Evolutionary conservation across 2,329 filamentous ascomycete genomes (phyloP), one percentile per base, ranked within the genome.

Genomic region (Neonectria faginata): DNA sequence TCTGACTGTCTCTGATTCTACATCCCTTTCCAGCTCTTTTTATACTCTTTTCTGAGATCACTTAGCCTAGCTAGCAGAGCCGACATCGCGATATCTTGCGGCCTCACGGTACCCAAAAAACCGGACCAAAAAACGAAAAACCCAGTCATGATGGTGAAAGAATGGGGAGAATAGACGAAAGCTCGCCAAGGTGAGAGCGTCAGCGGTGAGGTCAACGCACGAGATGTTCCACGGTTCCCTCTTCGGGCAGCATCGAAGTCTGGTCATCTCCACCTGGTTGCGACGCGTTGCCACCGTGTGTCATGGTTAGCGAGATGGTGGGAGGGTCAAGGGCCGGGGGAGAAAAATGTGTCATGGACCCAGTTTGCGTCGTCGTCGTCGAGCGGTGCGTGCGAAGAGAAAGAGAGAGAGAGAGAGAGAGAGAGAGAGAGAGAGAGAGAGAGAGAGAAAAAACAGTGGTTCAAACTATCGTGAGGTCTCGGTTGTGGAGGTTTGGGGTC

Each of bases 121-220:
- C 4, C 3, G 25, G 2, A 25, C 25, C 25, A 25, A 25, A 25
- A 25, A 25, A 5, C 25, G 25, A 25, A 39, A 51, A 60, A 41
- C 44, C 48, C 31, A 31, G 45, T 10, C 51, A 44, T 31, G 52
- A 64, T 60, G 53, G 62, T 52, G 62, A 64, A 56, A 57, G 57
- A 64, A 45, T n/a, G 57, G 51, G 36, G 25, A 56, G 18, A 50
- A 41, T 42, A 57, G 33, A 57, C 44, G 47, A 57, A 36, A 48
- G 27, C 59, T 31, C 25, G 59, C 16, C 45, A 61, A 52, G n/a
- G 31, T 45, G 48, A 53, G 25, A 63, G 50, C 31, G 36, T 48
- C 47, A 66, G 62, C 54, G 64, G 67, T 65, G 69, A 62, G 55
- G 62, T 65, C 52, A 70, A 74, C 67, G 73, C 73, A 71, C 48